Evolutionary conservation across 495 filamentous ascomycete genomes (phyloP).

Genomic region (Rusavskia elegans): DNA sequence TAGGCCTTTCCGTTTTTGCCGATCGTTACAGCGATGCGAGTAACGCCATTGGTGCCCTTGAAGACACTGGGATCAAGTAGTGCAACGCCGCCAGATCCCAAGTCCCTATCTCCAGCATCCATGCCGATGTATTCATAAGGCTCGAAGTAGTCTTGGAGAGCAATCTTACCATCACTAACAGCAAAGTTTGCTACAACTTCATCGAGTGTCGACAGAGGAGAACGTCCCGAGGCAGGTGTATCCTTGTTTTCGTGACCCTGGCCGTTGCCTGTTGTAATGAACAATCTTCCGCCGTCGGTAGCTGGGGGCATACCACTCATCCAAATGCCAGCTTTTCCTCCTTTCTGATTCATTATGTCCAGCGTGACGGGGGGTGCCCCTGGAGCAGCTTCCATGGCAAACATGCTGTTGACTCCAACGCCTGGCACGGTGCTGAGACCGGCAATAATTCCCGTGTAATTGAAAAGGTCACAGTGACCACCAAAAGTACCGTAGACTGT

Average conservation of each 20-base stretch:
- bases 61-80: slow-evolving; percentile 24
- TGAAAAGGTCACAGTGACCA: slow-evolving; percentile 31
- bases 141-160: slow-evolving; percentile 25
- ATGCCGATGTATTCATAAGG: slow-evolving; percentile 27
- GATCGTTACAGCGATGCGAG: slow-evolving; percentile 22
- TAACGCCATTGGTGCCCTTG: slow-evolving; percentile 19
- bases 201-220: slow-evolving; percentile 20
- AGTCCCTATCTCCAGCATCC: slow-evolving; percentile 25
- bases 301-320: slow-evolving; percentile 25
- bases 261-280: slow-evolving; percentile 28
- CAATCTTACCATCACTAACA: slow-evolving; percentile 18
- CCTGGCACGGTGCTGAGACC: slow-evolving; percentile 18
- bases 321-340: slow-evolving; percentile 29
- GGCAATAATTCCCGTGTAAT: slow-evolving; percentile 27
- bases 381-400: slow-evolving; percentile 21
- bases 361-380: slow-evolving; percentile 11
- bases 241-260: slow-evolving; percentile 21
- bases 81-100: slow-evolving; percentile 23
- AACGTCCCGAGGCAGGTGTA: slow-evolving; percentile 20
- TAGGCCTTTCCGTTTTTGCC: slow-evolving; percentile 33
- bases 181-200: slow-evolving; percentile 22
- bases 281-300: slow-evolving; percentile 23
- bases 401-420: slow-evolving; percentile 16
- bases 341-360: slow-evolving; percentile 16
- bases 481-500: slow-evolving; percentile 24